A percentile compares a stretch with the other conserved stretches of the same genome.
Conservation (phyloP, 495 filamentous ascomycete species). For the Hypoxylon fragiforme region DNA sequence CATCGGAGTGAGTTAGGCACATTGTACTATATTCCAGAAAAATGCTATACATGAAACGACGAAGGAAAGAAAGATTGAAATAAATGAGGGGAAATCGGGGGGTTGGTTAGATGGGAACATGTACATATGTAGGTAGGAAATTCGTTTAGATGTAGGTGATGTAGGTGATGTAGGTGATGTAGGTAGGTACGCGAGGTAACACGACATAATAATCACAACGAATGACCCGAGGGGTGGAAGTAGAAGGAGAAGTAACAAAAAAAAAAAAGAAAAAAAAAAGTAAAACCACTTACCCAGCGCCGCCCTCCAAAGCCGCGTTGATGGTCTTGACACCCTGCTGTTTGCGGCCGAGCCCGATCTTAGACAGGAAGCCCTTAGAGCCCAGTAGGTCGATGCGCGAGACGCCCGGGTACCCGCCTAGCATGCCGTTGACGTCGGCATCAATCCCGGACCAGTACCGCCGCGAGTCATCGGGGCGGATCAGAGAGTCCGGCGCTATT, state of each 20-base stretch:
- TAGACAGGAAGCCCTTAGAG: constrained; percentile 74
- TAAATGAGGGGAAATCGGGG: too few relatives aligned
- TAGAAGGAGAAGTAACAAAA: neutral
- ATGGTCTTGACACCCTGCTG: constrained; percentile 33
- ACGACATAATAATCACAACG: neutral
- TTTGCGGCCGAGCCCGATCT: constrained; percentile 60
- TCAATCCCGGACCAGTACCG: constrained; percentile 77
- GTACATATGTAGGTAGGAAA: too few relatives aligned
- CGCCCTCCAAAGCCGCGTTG: constrained; percentile 52
- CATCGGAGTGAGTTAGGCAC: too few relatives aligned
- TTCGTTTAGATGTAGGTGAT: too few relatives aligned
- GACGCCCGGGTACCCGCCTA: constrained; percentile 78
- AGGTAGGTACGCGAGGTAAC: neutral
- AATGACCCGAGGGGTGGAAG: too few relatives aligned
- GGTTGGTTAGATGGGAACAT: too few relatives aligned
- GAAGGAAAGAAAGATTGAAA: too few relatives aligned
- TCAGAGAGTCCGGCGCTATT: constrained; percentile 51
- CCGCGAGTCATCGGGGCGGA: constrained; percentile 55
- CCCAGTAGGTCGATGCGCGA: constrained; percentile 76
- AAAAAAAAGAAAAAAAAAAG: neutral
- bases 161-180: too few relatives aligned
- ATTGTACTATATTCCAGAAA: too few relatives aligned
- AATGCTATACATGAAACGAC: too few relatives aligned
- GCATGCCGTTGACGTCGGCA: constrained; percentile 77
- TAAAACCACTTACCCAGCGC: constrained; percentile 52